Evolutionary conservation across 345 rosid species (phyloP).

Genomic region (Sonneratia alba): DNA sequence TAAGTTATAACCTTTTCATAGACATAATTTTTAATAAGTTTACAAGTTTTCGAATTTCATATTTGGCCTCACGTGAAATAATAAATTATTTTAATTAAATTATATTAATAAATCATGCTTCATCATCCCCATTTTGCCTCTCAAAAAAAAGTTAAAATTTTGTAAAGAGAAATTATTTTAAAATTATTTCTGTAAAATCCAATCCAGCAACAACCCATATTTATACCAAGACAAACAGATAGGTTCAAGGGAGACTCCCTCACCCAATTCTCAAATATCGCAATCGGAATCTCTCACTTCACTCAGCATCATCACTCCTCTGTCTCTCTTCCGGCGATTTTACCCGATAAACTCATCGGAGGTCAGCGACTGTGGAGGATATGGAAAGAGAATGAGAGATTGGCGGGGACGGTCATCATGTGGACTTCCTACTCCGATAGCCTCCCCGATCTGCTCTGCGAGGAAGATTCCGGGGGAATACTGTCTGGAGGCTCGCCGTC

Average conservation of each 20-base stretch:
- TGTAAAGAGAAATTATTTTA: neutral
- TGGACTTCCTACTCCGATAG: constrained; percentile 42
- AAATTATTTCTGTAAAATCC: neutral
- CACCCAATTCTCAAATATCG: neutral
- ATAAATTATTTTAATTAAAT: too few species aligned
- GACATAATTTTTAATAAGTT: too few species aligned
- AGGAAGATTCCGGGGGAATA: constrained; percentile 61
- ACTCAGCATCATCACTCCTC: too few species aligned
- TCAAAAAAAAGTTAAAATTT: neutral
- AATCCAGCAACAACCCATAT: constrained; percentile 17
- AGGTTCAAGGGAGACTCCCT: constrained; percentile 14
- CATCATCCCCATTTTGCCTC: neutral
- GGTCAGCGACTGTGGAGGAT: neutral
- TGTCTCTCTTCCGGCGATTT: neutral
- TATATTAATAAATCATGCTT: too few species aligned
- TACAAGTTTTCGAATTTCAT: too few species aligned
- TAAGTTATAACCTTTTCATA: too few species aligned
- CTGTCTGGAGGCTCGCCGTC: constrained; percentile 60
- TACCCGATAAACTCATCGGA: neutral
- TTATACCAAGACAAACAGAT: constrained; percentile 55
- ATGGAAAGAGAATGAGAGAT: constrained; percentile 37
- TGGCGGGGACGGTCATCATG: constrained; percentile 24
- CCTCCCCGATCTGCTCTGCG: constrained; percentile 66
- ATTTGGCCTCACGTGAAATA: too few species aligned
- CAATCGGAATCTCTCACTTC: neutral